A percentile compares a stretch with the other conserved stretches of the same genome.
Evolutionary conservation across 495 filamentous ascomycete species (phyloP).

Genomic region (Xylaria nigripes): DNA sequence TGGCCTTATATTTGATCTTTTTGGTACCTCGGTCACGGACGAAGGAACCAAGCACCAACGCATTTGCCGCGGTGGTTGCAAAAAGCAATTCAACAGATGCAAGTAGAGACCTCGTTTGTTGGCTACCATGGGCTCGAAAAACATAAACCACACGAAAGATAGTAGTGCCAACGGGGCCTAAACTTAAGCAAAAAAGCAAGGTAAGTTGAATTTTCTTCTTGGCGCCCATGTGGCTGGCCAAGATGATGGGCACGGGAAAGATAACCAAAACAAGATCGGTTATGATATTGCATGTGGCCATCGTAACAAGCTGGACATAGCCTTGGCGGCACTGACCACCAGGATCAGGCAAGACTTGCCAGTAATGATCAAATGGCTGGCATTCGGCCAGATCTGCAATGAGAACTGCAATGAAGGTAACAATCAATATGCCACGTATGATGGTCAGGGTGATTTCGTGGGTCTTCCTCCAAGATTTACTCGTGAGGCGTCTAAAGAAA

Average conservation of each 20-base stretch:
- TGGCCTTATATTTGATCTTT: constrained; percentile 64
- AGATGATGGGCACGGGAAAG: constrained; percentile 81
- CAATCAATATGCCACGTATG: constrained; percentile 64
- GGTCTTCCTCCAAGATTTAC: constrained; percentile 56
- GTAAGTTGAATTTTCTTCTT: constrained; percentile 59
- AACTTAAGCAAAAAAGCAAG: constrained; percentile 71
- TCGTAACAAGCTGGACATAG: constrained; percentile 76
- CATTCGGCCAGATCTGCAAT: constrained; percentile 81
- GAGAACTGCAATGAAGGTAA: constrained; percentile 70
- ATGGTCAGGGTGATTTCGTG: constrained; percentile 58
- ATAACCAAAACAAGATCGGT: constrained; percentile 80
- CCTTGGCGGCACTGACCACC: constrained; percentile 75
- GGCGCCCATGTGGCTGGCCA: constrained; percentile 59
- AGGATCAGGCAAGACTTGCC: constrained; percentile 86
- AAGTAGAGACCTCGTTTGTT: constrained; percentile 67
- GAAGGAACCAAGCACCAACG: constrained; percentile 72
- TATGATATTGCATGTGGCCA: constrained; percentile 77
- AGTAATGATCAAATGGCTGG: constrained; percentile 75
- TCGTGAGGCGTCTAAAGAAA: constrained; percentile 71
- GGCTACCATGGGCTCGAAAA: constrained; percentile 51
- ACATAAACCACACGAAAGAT: constrained; percentile 69
- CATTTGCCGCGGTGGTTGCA: constrained; percentile 68
- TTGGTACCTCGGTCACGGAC: constrained; percentile 71
- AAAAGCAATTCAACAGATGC: constrained; percentile 73
- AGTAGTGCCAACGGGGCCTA: constrained; percentile 66